Evolutionary conservation across 495 filamentous ascomycete genomes (phyloP).

Genomic region (Cercophora scortea): DNA sequence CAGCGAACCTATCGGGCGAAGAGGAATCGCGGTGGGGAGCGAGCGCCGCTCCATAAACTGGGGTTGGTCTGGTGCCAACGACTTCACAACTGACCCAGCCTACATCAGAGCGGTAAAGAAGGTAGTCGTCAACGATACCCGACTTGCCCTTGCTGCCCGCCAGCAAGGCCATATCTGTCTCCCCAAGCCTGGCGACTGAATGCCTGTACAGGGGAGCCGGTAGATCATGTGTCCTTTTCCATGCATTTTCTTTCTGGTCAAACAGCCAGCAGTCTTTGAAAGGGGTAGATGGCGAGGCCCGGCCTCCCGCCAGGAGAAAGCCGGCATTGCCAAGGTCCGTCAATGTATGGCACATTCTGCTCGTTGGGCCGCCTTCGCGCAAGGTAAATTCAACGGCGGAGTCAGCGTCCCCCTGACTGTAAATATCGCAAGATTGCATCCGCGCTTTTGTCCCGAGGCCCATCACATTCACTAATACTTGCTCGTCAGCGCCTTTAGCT

Average conservation of each 20-base stretch:
- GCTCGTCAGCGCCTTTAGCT: slow-evolving; percentile 4
- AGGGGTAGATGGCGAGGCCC: slow-evolving; percentile 61
- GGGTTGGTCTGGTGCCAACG: slow-evolving; percentile 25
- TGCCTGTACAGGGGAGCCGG: slow-evolving; percentile 66
- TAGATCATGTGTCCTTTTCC: slow-evolving; percentile 56
- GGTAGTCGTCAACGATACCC: slow-evolving; percentile 48
- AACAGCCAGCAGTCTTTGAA: slow-evolving; percentile 68
- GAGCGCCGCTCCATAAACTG: slow-evolving; percentile 57
- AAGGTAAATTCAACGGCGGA: slow-evolving; percentile 12
- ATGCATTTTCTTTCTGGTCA: slow-evolving; percentile 38
- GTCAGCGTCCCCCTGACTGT: slow-evolving; percentile 20
- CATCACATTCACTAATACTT: slow-evolving; percentile 37
- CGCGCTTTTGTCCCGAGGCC: slow-evolving; percentile 56
- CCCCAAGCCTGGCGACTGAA: slow-evolving; percentile 48
- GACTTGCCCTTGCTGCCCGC: slow-evolving; percentile 13
- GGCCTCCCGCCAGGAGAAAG: slow-evolving; percentile 67
- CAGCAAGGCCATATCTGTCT: slow-evolving; percentile 38
- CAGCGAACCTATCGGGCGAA: slow-evolving; percentile 25
- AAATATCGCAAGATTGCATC: slow-evolving; percentile 54
- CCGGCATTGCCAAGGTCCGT: slow-evolving; percentile 44
- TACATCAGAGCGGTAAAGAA: slow-evolving; percentile 49
- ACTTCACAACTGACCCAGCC: slow-evolving; percentile 39
- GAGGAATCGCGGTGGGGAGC: slow-evolving; percentile 30
- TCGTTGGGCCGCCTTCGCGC: slow-evolving; percentile 30
- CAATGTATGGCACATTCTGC: slow-evolving; percentile 72